Conservation (phyloP, 345 rosid genomes). For the Gossypium stocksii region DNA sequence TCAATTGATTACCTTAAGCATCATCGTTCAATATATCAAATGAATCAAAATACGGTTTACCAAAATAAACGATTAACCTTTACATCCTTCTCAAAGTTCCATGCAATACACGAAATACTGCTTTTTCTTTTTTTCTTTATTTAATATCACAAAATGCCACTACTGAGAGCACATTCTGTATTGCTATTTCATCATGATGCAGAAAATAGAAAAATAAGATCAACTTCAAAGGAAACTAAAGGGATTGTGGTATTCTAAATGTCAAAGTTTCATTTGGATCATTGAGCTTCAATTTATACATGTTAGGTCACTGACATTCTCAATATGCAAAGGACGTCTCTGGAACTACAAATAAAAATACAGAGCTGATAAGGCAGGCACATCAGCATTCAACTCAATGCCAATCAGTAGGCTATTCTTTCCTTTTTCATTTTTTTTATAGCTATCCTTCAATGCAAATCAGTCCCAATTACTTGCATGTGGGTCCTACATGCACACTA, state of each 20-base stretch:
- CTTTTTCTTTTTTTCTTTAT: no score
- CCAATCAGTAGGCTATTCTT: background rate
- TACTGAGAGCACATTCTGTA: background rate
- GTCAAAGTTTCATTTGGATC: background rate
- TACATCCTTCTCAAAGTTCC: background rate
- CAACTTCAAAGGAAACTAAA: background rate
- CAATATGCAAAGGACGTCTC: background rate
- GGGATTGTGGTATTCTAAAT: background rate
- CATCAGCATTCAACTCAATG: conserved; percentile 1
- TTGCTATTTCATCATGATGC: background rate
- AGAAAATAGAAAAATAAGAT: background rate
- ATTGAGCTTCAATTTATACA: background rate
- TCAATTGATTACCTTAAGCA: background rate
- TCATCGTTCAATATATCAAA: background rate
- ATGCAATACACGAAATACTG: background rate
- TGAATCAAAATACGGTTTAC: background rate
- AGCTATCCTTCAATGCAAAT: background rate
- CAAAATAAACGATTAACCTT: background rate
- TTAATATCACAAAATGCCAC: background rate
- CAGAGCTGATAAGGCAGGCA: background rate
- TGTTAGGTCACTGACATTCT: background rate
- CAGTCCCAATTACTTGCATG: background rate
- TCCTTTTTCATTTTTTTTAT: background rate
- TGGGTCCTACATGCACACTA: background rate
- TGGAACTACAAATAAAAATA: background rate